Percentiles rank a stretch among this genome's conserved stretches.
These are phyloP conservation scores for Arthrobotrys iridis DNA, from an alignment of 2,329 filamentous ascomycete genomes.

Conservation along the genomic window DNA sequence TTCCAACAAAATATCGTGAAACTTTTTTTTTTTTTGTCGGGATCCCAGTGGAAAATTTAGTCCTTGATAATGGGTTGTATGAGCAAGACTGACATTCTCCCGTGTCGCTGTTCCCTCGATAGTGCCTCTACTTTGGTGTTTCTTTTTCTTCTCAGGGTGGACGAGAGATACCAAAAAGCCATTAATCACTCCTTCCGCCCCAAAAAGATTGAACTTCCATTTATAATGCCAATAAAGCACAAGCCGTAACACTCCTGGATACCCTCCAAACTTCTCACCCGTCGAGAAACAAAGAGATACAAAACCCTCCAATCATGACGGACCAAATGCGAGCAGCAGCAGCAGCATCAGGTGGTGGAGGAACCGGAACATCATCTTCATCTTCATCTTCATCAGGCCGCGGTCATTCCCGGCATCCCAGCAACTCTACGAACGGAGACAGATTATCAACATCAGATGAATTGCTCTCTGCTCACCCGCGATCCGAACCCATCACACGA, in stretches of 20 bases:
- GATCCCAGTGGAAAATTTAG: constrained; percentile 18
- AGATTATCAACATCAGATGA: constrained; percentile 44
- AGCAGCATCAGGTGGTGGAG: constrained; percentile 36
- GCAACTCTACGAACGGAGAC: constrained; percentile 50
- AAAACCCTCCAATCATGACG: constrained; percentile 42
- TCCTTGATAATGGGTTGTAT: constrained; percentile 3
- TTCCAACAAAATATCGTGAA: constrained; percentile 4
- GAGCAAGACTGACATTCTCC: constrained; percentile 30
- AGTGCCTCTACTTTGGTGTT: background rate
- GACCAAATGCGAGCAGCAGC: constrained; percentile 24
- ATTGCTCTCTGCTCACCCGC: constrained; percentile 24
- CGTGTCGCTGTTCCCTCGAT: background rate
- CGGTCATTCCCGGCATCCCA: constrained; percentile 53
- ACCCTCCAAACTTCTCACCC: constrained; percentile 41
- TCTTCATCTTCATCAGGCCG: constrained; percentile 39
- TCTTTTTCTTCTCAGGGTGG: too few relatives aligned
- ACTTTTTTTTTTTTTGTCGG: background rate
- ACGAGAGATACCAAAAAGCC: constrained; percentile 4
- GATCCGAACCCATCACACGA: constrained; percentile 54
- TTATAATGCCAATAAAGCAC: constrained; percentile 55
- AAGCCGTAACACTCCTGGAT: constrained; percentile 53
- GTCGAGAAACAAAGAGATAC: constrained; percentile 32
- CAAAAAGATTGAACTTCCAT: background rate
- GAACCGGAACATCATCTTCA: constrained; percentile 47
- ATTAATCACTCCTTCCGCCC: background rate